Conservation (phyloP, 495 filamentous ascomycete genomes). For the Aspergillus diversus region DNA sequence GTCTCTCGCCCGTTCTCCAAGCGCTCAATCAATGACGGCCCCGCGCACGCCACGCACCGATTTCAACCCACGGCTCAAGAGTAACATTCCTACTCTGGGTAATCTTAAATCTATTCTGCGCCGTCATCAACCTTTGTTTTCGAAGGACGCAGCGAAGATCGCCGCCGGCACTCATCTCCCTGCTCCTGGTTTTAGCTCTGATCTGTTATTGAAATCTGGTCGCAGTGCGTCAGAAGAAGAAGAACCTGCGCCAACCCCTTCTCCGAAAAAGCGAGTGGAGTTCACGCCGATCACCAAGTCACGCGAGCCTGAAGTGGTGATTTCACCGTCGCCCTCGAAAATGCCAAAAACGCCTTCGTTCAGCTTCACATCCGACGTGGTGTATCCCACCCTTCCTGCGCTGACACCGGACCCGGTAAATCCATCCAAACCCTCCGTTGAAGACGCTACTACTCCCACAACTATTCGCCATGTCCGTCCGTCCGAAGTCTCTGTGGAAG, state of each 20-base stretch:
- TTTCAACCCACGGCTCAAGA: constrained; percentile 52
- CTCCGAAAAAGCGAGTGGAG: constrained; percentile 63
- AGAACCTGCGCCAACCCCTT: constrained; percentile 42
- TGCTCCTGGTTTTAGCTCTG: constrained; percentile 48
- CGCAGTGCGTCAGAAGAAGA: constrained; percentile 28
- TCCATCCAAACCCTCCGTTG: constrained; percentile 1
- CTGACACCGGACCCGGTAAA: constrained; percentile 41
- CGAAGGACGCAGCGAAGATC: constrained; percentile 60
- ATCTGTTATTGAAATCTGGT: constrained; percentile 46
- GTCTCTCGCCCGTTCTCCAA: constrained; percentile 52
- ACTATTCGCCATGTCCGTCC: constrained; percentile 44
- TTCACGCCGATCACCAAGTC: constrained; percentile 60
- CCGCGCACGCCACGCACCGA: constrained; percentile 52
- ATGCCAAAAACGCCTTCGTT: constrained; percentile 33
- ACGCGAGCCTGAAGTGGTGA: constrained; percentile 38
- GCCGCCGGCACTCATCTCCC: constrained; percentile 63
- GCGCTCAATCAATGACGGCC: constrained; percentile 43
- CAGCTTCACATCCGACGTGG: constrained; percentile 38
- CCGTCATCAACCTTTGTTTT: constrained; percentile 62
- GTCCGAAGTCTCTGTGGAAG: constrained; percentile 30
- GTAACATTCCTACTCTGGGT: constrained; percentile 41
- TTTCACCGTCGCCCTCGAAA: constrained; percentile 51
- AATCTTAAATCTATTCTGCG: constrained; percentile 66
- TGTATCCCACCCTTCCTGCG: constrained; percentile 47
- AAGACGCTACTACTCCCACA: constrained; percentile 23